Base-by-base conservation (phyloP, 352 stramenopile species). In the Sclerospora graminicola region DNA sequence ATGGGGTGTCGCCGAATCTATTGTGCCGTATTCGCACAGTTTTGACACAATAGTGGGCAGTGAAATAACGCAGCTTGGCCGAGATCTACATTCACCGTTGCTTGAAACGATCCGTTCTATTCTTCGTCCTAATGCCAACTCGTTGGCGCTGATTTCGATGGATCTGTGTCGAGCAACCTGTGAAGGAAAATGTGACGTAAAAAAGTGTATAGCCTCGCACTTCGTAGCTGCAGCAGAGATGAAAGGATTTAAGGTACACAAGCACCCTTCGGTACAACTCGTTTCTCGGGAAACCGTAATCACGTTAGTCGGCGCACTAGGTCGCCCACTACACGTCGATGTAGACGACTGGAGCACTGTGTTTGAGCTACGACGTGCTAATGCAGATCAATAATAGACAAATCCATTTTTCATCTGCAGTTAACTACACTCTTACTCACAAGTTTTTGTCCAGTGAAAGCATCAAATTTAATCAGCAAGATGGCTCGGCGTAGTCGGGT, bases 11-110 rank as follows among this genome's bases (percentile, higher is more conserved):
- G 15, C 27, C 4, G 34, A 60, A 1, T 58, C 63, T 27, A 54
- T 76, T 14, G 20, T 33, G 23, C 57, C 60, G 18, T 78, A 65
- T 23, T 26, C 15, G 1, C 40, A 46, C 39, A 53, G 61, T 20
- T 82, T 78, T 35, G 69, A 82, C 54, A 60, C 69, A 6, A 39
- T 82, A 44, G 18, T 82, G n/a, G 69, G 69, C 31, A 82, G 69
- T 45, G 69, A 82, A 39, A 66, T 79, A 50, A 82, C 69, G 5
- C 69, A 82, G 45, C 18, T 82, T 19, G 69, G 69, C 0, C 48
- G 69, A 26, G 46, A 48, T 30, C 38, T 74, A 13, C 69, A 82
- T 29, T 26, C 18, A 0, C 61, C 63, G 11, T 41, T 82, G 11
- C 48, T 82, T 0, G 48, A 78, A 41, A 78, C 61, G 6, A 60